These are phyloP conservation scores for Alternaria brassicae DNA, from an alignment of 2,329 filamentous ascomycete species.

Conservation along the genomic window DNA sequence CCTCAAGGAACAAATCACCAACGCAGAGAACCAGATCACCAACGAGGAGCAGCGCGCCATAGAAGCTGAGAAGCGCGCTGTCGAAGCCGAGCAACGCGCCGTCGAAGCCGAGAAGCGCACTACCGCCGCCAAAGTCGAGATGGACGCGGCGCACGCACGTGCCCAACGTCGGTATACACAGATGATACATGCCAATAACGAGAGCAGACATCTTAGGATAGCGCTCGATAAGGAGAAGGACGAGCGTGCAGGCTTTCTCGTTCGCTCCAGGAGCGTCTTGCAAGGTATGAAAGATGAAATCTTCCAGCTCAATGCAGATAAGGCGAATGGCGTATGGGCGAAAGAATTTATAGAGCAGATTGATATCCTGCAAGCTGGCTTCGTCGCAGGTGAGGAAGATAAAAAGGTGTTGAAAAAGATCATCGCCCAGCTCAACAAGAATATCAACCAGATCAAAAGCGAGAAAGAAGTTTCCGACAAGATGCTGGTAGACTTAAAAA, in stretches of 20 bases:
- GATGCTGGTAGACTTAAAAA: not conserved
- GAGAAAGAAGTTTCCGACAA: not conserved
- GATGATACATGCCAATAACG: conserved; percentile 13
- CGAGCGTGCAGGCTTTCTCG: not conserved
- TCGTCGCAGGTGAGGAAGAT: not conserved
- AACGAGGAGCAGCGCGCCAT: not conserved
- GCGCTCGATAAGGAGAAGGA: not conserved
- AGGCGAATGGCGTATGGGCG: not conserved
- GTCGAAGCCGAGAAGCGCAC: too few relatives aligned
- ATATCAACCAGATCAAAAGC: not conserved
- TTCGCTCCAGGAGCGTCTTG: not conserved
- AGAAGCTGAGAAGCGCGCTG: not conserved
- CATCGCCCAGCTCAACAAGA: not conserved
- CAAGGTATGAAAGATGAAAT: not conserved
- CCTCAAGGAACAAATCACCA: not conserved
- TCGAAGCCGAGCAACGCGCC: not conserved
- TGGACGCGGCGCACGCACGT: conserved; percentile 3
- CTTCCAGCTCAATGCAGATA: not conserved
- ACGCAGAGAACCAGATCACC: not conserved
- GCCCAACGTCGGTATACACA: conserved; percentile 12
- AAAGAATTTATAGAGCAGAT: not conserved
- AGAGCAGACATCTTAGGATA: not conserved
- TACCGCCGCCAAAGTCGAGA: not conserved
- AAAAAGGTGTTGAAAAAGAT: not conserved
- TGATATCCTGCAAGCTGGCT: not conserved